Conservation (phyloP, 352 stramenopile genomes). For the Pythium angustatum region DNA sequence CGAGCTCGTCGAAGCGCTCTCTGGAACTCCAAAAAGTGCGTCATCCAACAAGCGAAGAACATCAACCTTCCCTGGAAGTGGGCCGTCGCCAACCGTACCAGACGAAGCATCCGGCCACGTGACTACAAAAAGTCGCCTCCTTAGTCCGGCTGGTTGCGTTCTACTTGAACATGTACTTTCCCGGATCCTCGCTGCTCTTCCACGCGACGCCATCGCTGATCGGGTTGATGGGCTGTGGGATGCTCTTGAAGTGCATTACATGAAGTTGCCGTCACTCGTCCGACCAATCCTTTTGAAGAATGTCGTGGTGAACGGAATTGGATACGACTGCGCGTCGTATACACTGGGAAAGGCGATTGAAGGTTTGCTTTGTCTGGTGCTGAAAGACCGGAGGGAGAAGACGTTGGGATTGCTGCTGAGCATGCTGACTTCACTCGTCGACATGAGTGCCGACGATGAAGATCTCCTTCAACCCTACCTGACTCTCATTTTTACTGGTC, state of each 20-base stretch:
- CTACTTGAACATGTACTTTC: constrained; percentile 67
- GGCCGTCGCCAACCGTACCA: neutral
- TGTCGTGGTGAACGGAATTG: constrained; percentile 39
- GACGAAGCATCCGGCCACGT: neutral
- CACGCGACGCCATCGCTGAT: constrained; percentile 34
- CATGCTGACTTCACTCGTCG: constrained; percentile 53
- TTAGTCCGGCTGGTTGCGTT: constrained; percentile 65
- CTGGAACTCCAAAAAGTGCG: constrained; percentile 14
- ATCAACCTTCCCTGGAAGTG: constrained; percentile 16
- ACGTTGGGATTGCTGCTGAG: constrained; percentile 36
- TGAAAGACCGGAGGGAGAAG: constrained; percentile 42
- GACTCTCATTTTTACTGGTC: constrained; percentile 55
- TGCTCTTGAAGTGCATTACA: constrained; percentile 54
- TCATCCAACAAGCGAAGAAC: constrained; percentile 2
- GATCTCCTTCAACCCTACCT: constrained; percentile 61
- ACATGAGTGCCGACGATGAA: constrained; percentile 60
- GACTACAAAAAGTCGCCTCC: constrained; percentile 11
- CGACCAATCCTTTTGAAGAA: constrained; percentile 47
- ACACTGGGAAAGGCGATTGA: constrained; percentile 65
- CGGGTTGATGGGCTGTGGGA: constrained; percentile 46
- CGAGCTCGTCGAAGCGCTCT: constrained; percentile 45
- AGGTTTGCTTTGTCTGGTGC: constrained; percentile 50
- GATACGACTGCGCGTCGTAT: constrained; percentile 67
- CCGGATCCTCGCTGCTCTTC: constrained; percentile 20
- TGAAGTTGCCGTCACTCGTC: constrained; percentile 43